A percentile compares a stretch with the other conserved stretches of the same genome.
phyloP scores from a whole-genome alignment of 2,329 filamentous ascomycete genomes.

The Huntiella bhutanensis region DNA sequence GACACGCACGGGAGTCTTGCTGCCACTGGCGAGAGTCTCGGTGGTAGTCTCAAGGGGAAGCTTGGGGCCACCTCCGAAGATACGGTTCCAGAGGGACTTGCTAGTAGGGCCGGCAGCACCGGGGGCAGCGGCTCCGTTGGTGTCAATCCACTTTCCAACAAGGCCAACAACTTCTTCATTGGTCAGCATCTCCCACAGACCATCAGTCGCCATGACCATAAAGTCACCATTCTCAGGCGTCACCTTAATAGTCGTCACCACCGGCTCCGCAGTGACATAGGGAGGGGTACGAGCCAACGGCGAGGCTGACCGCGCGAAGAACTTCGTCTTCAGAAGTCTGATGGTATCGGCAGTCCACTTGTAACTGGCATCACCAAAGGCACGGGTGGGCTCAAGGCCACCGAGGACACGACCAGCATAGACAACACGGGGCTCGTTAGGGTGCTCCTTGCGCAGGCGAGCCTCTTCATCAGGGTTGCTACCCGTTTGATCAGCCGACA shows the following conservation, averaged over 20 bases:
- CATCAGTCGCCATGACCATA: conserved; percentile 87
- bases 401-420: conserved; percentile 80
- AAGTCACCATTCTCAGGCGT: conserved; percentile 84
- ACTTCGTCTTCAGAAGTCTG: conserved; percentile 60
- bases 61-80: conserved; percentile 25
- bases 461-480: conserved; percentile 68
- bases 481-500: conserved; percentile 89
- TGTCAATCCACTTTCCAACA: conserved; percentile 91
- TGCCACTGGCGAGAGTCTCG: conserved; percentile 59
- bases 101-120: conserved; percentile 45
- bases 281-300: conserved; percentile 73
- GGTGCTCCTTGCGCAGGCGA: conserved; percentile 69
- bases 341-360: conserved; percentile 86
- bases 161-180: conserved; percentile 96
- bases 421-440: conserved; percentile 73
- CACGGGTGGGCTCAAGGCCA: conserved; percentile 76
- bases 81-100: conserved; percentile 41
- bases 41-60: conserved; percentile 50
- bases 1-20: conserved; percentile 67
- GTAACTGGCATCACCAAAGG: conserved; percentile 91
- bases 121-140: conserved; percentile 33
- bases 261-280: conserved; percentile 90
- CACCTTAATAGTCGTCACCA: conserved; percentile 84
- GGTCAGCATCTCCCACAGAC: conserved; percentile 96
- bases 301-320: conserved; percentile 69